Evolutionary conservation across 306 rosid species (phyloP), one percentile per base, ranked within the genome.

Genomic region (Trifolium dubium): DNA sequence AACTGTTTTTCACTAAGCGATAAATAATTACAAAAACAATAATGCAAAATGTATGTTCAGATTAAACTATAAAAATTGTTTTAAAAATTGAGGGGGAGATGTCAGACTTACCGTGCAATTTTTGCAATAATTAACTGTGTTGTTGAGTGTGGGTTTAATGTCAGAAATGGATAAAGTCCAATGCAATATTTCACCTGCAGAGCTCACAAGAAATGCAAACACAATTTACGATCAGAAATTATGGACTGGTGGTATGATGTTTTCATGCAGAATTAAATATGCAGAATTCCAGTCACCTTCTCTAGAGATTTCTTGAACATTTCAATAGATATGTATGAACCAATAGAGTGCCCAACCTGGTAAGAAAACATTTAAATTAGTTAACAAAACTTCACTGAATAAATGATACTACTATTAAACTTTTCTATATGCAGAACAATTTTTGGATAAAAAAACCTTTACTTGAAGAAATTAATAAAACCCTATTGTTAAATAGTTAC

Each of bases 301-400:
- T 85, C 87, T 58, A 73, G 82, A 74, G 69, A 72, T 83, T 88
- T 83, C 78, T 71, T 90, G 46, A 84, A 80, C 79, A 81, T 62
- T 76, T 94, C 96, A 47, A 88, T 15, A 47, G 87, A 73, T 55
- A 92, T 89, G 76, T 88, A 84, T 43, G 98, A 81, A 74, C 98
- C 97, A 77, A 94, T 85, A 70, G 98, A 94, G 80, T 91, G 98
- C 15, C 98, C 98, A 66, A 91, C 86, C 97, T 94, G 77, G 61
- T 50, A 70, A 78, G 44, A 69, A 72, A 84, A 79, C 55, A 34
- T 37, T 37, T 8, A 69, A 19, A 61, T 79, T 69, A 82, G 77
- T 65, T 54, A 69, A 30, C 63, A 82, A 79, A 47, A 71, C 39
- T 62, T 79, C 34, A 49, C 65, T 32, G 75, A 61, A 56, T 54